Conservation (phyloP, 768 basidiomycete species). For the Xanthoconium purpureum region DNA sequence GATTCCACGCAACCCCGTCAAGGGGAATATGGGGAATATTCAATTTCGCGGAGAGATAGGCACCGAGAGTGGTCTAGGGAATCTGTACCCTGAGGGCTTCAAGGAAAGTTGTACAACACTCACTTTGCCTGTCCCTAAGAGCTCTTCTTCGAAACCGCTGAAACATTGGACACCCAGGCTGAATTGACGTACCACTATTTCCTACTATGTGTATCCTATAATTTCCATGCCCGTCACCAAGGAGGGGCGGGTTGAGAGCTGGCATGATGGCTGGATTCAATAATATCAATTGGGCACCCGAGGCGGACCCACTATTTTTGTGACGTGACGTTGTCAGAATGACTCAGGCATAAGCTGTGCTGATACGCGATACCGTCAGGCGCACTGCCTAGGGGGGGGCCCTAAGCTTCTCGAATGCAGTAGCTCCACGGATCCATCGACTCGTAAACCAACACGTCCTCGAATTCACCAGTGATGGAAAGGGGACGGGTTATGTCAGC, state of each 20-base stretch:
- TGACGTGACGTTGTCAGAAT: too few relatives aligned
- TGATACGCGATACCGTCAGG: too few relatives aligned
- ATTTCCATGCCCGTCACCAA: slow-evolving; percentile 43
- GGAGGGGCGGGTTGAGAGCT: slow-evolving; percentile 21
- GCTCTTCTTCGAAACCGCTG: neutral
- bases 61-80: slow-evolving; percentile 45
- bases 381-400: too few relatives aligned
- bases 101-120: slow-evolving; percentile 1
- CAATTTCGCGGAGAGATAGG: slow-evolving; percentile 42
- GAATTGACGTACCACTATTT: slow-evolving; percentile 45
- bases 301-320: too few relatives aligned
- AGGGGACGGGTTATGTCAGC: too few relatives aligned
- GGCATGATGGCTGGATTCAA: slow-evolving; percentile 7
- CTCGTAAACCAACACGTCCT: too few relatives aligned
- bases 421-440: too few relatives aligned
- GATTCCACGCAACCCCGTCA: slow-evolving; percentile 48
- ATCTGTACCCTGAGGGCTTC: neutral
- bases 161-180: neutral
- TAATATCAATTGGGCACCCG: too few relatives aligned
- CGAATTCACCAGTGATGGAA: too few relatives aligned
- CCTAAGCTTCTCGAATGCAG: too few relatives aligned
- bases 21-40: slow-evolving; percentile 45
- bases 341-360: too few relatives aligned
- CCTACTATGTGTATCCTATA: slow-evolving; percentile 50
- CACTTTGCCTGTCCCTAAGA: slow-evolving; percentile 41